Evolutionary conservation across 2,329 filamentous ascomycete species (phyloP).

Genomic region (Ophiostoma sp.): DNA sequence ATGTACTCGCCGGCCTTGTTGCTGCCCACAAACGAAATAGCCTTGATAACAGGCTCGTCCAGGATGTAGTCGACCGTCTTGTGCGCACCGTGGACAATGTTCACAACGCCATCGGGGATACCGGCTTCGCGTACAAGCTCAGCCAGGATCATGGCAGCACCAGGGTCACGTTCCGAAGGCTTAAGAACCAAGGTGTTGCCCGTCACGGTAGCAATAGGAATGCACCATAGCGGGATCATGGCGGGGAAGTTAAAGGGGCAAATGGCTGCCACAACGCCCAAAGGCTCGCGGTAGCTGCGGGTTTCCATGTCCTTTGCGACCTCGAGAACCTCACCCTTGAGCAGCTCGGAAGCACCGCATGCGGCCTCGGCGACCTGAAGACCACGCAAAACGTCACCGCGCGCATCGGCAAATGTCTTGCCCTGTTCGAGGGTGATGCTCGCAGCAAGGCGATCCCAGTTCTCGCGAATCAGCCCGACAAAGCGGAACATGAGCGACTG

Average conservation of each 20-base stretch:
- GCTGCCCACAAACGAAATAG: slow-evolving; percentile 77
- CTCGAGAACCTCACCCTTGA: slow-evolving; percentile 79
- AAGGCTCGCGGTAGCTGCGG: slow-evolving; percentile 71
- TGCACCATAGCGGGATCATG: slow-evolving; percentile 90
- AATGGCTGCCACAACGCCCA: slow-evolving; percentile 76
- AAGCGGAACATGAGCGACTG: slow-evolving; percentile 89
- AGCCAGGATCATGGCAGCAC: slow-evolving; percentile 77
- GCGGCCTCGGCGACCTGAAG: slow-evolving; percentile 81
- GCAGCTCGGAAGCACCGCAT: slow-evolving; percentile 71
- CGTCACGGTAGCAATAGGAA: slow-evolving; percentile 76
- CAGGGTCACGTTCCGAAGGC: slow-evolving; percentile 79
- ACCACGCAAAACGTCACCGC: slow-evolving; percentile 73
- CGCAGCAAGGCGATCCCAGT: slow-evolving; percentile 78
- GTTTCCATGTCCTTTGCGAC: slow-evolving; percentile 90
- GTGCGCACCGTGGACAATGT: slow-evolving; percentile 75
- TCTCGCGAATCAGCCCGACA: slow-evolving; percentile 70
- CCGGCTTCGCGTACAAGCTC: slow-evolving; percentile 75
- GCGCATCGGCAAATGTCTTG: slow-evolving; percentile 80
- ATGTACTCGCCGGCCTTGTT: slow-evolving; percentile 90
- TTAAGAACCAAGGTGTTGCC: slow-evolving; percentile 82
- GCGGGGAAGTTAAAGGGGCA: slow-evolving; percentile 89
- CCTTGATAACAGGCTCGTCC: slow-evolving; percentile 79
- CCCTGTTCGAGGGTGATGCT: slow-evolving; percentile 85
- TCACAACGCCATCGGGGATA: slow-evolving; percentile 75
- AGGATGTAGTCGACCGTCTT: slow-evolving; percentile 81